Conservation (phyloP, 2,329 filamentous ascomycete genomes). For the Nothomitra cinnamomea region DNA sequence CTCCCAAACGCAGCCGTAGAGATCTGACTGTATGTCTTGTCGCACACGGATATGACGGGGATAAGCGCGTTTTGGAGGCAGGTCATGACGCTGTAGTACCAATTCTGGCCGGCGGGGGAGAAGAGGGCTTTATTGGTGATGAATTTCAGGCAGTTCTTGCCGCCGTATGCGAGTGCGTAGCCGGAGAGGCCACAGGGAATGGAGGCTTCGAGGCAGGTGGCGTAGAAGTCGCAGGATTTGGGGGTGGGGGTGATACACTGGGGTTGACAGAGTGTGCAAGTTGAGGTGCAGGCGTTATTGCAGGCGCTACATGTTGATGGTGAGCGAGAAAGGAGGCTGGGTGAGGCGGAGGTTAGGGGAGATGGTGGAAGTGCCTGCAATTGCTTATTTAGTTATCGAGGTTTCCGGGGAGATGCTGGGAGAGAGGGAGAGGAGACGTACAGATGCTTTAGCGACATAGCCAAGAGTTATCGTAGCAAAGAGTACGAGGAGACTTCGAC, state of each 20-base stretch:
- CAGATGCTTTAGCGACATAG: no score
- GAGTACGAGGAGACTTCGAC: no score
- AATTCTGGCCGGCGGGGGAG: slow-evolving; percentile 12
- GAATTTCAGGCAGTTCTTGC: slow-evolving; percentile 16
- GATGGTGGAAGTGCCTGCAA: no score
- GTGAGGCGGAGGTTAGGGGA: no score
- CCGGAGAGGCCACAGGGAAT: slow-evolving; percentile 14
- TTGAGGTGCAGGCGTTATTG: no score
- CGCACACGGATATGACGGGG: slow-evolving; percentile 9
- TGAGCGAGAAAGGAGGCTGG: no score
- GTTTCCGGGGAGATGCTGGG: no score
- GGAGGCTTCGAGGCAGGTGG: slow-evolving; percentile 13
- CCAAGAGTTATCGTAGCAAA: no score
- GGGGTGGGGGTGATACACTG: slow-evolving; percentile 11
- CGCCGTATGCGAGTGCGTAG: slow-evolving; percentile 18
- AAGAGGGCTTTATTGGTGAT: slow-evolving; percentile 8
- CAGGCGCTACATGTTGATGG: no score
- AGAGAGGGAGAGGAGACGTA: no score
- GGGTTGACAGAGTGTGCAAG: no score
- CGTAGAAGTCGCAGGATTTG: slow-evolving; percentile 17
- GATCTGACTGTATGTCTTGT: background rate
- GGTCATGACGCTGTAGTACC: slow-evolving; percentile 16
- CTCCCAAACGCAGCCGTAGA: slow-evolving; percentile 8
- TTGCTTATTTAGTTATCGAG: no score
- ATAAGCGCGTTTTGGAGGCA: slow-evolving; percentile 16